phyloP scores from a whole-genome alignment of 1,284 basidiomycete species.

The Malassezia globosa region DNA sequence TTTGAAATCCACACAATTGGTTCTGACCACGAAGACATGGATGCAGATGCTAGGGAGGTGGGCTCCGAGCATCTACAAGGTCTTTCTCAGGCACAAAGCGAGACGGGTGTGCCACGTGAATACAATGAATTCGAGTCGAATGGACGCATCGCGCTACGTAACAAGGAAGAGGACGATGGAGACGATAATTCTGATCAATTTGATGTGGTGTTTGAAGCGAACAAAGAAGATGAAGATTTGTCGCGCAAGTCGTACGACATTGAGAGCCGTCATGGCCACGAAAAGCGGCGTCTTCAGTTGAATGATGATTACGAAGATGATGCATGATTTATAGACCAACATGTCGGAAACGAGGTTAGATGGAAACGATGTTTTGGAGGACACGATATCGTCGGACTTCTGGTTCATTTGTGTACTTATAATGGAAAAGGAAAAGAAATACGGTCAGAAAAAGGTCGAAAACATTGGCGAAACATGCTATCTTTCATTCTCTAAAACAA shows the following conservation, averaged over 20 bases:
- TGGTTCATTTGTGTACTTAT: no score
- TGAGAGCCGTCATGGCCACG: neutral
- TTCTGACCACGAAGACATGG: constrained; percentile 7
- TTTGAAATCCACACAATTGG: constrained; percentile 63
- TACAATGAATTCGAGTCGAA: neutral
- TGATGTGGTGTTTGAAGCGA: constrained; percentile 13
- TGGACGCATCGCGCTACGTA: neutral
- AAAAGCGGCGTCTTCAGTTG: neutral
- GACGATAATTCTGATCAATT: constrained; percentile 22
- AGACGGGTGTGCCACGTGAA: neutral
- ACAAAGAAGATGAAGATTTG: neutral
- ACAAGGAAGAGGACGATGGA: constrained; percentile 25
- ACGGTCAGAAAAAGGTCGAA: no score
- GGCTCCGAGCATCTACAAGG: constrained; percentile 7
- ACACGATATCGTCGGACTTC: no score
- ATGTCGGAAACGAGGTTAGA: no score
- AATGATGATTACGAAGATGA: neutral
- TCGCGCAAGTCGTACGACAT: neutral
- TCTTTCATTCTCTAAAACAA: no score
- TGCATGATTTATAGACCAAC: no score
- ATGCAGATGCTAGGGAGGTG: constrained; percentile 13
- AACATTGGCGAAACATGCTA: no score
- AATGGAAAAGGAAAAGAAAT: no score
- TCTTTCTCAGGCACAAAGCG: constrained; percentile 5
- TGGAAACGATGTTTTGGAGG: no score